Evolutionary conservation across 768 basidiomycete species (phyloP), one percentile per base, ranked within the genome.

Genomic region (Dendrothele bispora): DNA sequence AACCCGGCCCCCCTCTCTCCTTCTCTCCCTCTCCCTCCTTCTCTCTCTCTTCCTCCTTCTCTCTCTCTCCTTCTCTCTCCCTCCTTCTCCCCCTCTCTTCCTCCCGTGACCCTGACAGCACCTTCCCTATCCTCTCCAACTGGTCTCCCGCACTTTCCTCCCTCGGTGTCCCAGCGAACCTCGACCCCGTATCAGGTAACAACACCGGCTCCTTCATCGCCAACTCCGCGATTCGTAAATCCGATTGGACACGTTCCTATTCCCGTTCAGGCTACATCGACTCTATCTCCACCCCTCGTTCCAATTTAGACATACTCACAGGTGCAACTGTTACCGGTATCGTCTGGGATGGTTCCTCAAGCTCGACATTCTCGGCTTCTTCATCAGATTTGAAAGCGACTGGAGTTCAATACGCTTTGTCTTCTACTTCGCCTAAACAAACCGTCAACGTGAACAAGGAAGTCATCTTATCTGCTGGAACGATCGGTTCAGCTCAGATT

Each of bases 251-350:
- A 18, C 76, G 82, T 39, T 81, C 79, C 4, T 78, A 80, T 61
- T 71, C 82, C 4, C 74, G 79, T 49, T 70, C 77, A 1, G 77
- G 71, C 5, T 80, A 80, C 62, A 74, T 79, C 54, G 85, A 86
- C 61, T 71, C 79, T 4, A 70, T 85, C 1, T n/a, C n/a, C n/a
- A 79, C 83, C 0, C 75, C 80, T 20, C 77, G 84, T 36, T 48
- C 72, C 20, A 88, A 88, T 57, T 73, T 88, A 32, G 77, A 80
- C 56, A 77, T 89, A 50, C 69, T 88, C 21, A 67, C 79, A 8
- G 77, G 79, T 44, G 70, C 77, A 12, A 84, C 80, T 6, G 86
- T 84, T 45, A 78, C 84, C 2, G 70, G 75, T 20, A 64, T 83
- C 32, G 51, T 77, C 22, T 79, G 81, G 51, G 51, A 48, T 32